Conservation (phyloP, 495 filamentous ascomycete genomes). For the Hyaloscypha bicolor region DNA sequence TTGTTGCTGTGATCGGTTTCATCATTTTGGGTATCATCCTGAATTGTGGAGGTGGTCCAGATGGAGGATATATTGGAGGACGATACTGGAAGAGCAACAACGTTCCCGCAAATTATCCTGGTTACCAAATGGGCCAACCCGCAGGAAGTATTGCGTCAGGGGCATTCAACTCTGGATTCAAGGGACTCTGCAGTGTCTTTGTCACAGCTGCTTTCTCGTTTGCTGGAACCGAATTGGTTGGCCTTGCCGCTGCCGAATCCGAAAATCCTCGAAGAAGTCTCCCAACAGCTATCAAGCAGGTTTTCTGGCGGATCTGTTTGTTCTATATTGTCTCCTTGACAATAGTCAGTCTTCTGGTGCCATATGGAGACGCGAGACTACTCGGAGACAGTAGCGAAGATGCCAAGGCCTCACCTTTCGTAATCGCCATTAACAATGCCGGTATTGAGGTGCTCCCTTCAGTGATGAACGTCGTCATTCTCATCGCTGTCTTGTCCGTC, state of each 20-base stretch:
- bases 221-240: slow-evolving; percentile 88
- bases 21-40: slow-evolving; percentile 82
- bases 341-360: slow-evolving; percentile 59
- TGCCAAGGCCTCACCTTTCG: slow-evolving; percentile 81
- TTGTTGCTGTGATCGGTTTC: slow-evolving; percentile 62
- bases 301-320: slow-evolving; percentile 91
- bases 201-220: slow-evolving; percentile 94
- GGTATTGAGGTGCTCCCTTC: slow-evolving; percentile 75
- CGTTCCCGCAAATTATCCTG: slow-evolving; percentile 43
- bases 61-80: slow-evolving; percentile 79
- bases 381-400: slow-evolving; percentile 54
- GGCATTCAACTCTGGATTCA: slow-evolving; percentile 90
- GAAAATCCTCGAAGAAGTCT: slow-evolving; percentile 87
- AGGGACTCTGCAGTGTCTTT: slow-evolving; percentile 90
- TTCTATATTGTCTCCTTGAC: slow-evolving; percentile 80
- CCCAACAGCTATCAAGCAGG: slow-evolving; percentile 86
- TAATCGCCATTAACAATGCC: slow-evolving; percentile 83
- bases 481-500: slow-evolving; percentile 84
- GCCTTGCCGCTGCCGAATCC: slow-evolving; percentile 86
- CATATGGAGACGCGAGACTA: slow-evolving; percentile 57
- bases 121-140: slow-evolving; percentile 15
- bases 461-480: slow-evolving; percentile 88
- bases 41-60: slow-evolving; percentile 73
- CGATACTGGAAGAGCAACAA: slow-evolving; percentile 70
- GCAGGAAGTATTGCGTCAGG: slow-evolving; percentile 57